Evolutionary conservation across 2,329 filamentous ascomycete species (phyloP).

Genomic region (Corynespora cassiicola): DNA sequence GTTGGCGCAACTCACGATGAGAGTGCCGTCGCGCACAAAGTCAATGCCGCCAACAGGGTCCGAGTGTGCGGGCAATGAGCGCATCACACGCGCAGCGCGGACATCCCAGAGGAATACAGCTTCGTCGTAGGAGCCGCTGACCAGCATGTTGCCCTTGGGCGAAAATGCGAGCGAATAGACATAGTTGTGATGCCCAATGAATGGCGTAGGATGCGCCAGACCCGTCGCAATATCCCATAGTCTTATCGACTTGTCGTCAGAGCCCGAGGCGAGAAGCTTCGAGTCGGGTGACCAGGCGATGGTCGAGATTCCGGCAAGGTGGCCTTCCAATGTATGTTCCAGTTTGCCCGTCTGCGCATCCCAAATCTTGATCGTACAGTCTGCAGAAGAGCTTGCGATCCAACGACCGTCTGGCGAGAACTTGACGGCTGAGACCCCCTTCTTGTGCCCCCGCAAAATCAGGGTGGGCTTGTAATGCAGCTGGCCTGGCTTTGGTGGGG

Average conservation of each 20-base stretch:
- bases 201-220: conserved; percentile 63
- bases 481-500: conserved; percentile 58
- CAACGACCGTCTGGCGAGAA: conserved; percentile 90
- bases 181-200: conserved; percentile 94
- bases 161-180: conserved; percentile 93
- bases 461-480: conserved; percentile 75
- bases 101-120: conserved; percentile 98
- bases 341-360: conserved; percentile 77
- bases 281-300: conserved; percentile 95
- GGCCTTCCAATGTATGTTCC: conserved; percentile 88
- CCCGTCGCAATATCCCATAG: conserved; percentile 79
- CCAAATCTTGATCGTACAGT: conserved; percentile 93
- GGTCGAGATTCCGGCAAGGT: conserved; percentile 90
- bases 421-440: conserved; percentile 81
- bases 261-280: conserved; percentile 84
- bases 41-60: conserved; percentile 95
- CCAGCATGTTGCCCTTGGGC: conserved; percentile 97
- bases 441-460: conserved; percentile 77
- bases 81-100: conserved; percentile 84
- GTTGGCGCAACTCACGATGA: conserved; percentile 89
- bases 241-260: conserved; percentile 94
- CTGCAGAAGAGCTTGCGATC: conserved; percentile 87
- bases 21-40: conserved; percentile 88
- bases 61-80: conserved; percentile 89
- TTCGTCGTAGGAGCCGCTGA: conserved; percentile 95